Conservation (phyloP, 225 moss, liverwort and hornwort genomes). For the Physcomitrium patens region DNA sequence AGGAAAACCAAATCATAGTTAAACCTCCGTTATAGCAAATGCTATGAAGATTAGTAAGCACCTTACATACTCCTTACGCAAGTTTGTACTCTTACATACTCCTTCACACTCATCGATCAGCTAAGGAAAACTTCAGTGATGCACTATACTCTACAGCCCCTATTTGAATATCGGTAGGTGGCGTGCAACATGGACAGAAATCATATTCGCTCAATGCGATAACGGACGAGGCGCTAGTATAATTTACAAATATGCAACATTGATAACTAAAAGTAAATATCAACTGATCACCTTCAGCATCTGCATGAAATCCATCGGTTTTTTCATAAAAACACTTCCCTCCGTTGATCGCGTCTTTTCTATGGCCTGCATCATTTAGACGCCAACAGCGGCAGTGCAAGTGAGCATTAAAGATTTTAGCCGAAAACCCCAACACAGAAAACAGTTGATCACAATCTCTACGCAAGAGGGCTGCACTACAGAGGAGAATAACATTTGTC, state of each 20-base stretch:
- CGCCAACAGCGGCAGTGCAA: background rate
- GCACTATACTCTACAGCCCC: background rate
- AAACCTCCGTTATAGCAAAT: background rate
- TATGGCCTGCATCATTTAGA: conserved; percentile 61
- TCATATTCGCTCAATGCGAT: conserved; percentile 12
- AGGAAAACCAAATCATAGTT: background rate
- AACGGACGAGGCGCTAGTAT: conserved; percentile 2
- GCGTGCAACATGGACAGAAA: conserved; percentile 5
- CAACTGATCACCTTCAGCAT: conserved; percentile 83
- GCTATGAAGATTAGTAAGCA: background rate
- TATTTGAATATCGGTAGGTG: background rate
- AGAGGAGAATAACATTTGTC: conserved; percentile 8
- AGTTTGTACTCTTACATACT: background rate
- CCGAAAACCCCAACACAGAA: background rate
- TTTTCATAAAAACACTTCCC: conserved; percentile 90
- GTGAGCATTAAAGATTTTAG: background rate
- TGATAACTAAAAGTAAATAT: conserved; percentile 11
- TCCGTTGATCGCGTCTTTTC: conserved; percentile 79
- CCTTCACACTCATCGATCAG: background rate
- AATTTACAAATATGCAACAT: conserved; percentile 15
- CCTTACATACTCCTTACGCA: background rate
- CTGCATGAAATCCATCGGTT: conserved; percentile 95
- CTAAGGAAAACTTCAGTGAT: background rate
- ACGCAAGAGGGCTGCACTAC: background rate
- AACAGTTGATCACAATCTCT: conserved; percentile 21